Percentiles rank a stretch among this genome's conserved stretches.
Evolutionary conservation across 23 red algal species (phyloP).

Genomic region (Gracilariopsis chorda): DNA sequence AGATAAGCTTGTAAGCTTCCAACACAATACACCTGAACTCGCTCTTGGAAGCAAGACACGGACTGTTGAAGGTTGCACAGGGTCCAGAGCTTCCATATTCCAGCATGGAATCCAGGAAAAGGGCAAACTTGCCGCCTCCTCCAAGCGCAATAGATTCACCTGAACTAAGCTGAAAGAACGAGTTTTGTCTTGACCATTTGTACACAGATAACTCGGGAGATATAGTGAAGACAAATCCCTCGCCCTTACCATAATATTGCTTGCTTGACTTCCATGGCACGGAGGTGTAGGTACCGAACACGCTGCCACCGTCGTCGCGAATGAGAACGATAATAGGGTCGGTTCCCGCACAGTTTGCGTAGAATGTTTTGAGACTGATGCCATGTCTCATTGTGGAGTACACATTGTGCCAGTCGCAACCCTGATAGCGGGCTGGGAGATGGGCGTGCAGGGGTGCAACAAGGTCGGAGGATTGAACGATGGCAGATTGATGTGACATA

Average conservation of each 20-base stretch:
- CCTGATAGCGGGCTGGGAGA: conserved; percentile 59
- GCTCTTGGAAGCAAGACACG: conserved; percentile 24
- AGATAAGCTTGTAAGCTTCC: conserved; percentile 66
- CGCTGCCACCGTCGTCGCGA: conserved; percentile 49
- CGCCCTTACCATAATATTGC: conserved; percentile 73
- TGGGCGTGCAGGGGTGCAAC: conserved; percentile 16
- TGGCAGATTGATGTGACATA: background rate
- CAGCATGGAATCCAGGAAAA: conserved; percentile 74
- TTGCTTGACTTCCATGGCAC: conserved; percentile 46
- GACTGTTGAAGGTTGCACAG: conserved; percentile 78
- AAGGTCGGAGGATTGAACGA: background rate
- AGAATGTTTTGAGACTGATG: conserved; percentile 74
- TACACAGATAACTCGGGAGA: conserved; percentile 48
- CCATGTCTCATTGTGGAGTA: conserved; percentile 83
- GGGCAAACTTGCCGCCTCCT: conserved; percentile 74
- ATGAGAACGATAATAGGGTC: conserved; percentile 63
- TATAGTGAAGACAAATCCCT: conserved; percentile 74
- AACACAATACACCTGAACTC: conserved; percentile 64
- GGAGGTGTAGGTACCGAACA: conserved; percentile 72
- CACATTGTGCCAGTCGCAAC: conserved; percentile 56
- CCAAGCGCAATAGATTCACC: conserved; percentile 55
- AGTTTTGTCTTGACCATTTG: conserved; percentile 62
- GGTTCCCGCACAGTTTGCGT: conserved; percentile 29
- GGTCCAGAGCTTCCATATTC: conserved; percentile 57
- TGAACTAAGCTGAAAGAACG: conserved; percentile 69